Base-by-base conservation (phyloP, 108 stramenopile genomes). In the Skeletonema grethae region DNA sequence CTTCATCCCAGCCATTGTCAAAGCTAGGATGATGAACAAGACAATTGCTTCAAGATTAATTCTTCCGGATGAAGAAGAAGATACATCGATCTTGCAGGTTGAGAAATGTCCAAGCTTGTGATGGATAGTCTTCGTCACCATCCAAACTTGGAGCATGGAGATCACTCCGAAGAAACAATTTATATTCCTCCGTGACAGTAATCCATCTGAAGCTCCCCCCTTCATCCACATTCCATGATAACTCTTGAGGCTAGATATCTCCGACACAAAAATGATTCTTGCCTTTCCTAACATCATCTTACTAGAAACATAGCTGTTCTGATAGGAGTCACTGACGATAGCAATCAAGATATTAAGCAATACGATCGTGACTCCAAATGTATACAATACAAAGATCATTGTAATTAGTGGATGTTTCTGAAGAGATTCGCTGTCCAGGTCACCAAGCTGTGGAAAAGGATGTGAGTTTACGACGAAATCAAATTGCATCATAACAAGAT, bases 271-370 rank as follows among this genome's bases (percentile, higher is more conserved):
- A 6, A 63, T 31, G 13, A 69, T 39, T 13, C 67, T 25, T 16
- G 67, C 67, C 29, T 69, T 69, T 5, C 67, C 67, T 7, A 69
- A 8, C 60, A 69, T 61, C 61, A 38, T 63, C 30, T 69, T 63
- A 61, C 22, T 25, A 24, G 61, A 38, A 16, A 56, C 50, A n/a
- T 22, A 62, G 6, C 60, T 25, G 59, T 50, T 69, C n/a, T 50
- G 60, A 35, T 69, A 69, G 20, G 67, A 69, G n/a, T 69, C 67
- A 22, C 30, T 56, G 11, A 69, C 67, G 61, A 69, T 69, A 58
- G 67, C 67, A 15, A 69, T 69, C 59, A 61, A 38, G 59, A 65
- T 65, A 12, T 65, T 65, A 0, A 65, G 64, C 43, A 65, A 48
- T 2, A 65, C 64, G 50, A 65, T 58, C 13, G 64, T 65, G 15